Percentiles rank a stretch among this genome's conserved stretches.
These are phyloP conservation scores for Sporothrix protearum DNA, from an alignment of 2,329 filamentous ascomycete species.

Conservation along the genomic window DNA sequence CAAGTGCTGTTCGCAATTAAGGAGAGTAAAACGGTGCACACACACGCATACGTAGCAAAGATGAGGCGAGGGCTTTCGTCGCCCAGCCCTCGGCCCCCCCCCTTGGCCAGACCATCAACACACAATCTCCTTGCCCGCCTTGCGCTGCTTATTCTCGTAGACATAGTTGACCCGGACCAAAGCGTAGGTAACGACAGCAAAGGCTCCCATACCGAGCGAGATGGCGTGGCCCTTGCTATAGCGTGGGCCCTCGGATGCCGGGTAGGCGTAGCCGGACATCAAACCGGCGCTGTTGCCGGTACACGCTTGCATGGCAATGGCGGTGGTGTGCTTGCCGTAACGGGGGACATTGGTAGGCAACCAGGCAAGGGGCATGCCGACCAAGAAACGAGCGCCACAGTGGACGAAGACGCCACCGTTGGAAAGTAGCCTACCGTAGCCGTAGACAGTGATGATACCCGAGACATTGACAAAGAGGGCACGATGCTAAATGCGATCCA, in stretches of 20 bases:
- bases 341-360: slow-evolving; percentile 65
- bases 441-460: background rate
- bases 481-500: slow-evolving; percentile 63
- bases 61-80: background rate
- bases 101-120: background rate
- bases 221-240: slow-evolving; percentile 61
- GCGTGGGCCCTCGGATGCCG: slow-evolving; percentile 42
- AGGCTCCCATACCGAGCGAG: slow-evolving; percentile 55
- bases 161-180: slow-evolving; percentile 41
- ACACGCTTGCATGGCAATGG: slow-evolving; percentile 27
- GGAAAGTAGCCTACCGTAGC: background rate
- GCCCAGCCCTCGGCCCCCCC: background rate
- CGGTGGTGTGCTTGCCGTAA: slow-evolving; percentile 64
- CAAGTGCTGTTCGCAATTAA: background rate
- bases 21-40: background rate
- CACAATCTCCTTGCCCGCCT: background rate
- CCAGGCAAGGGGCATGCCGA: slow-evolving; percentile 58
- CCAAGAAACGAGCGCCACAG: slow-evolving; percentile 65
- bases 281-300: slow-evolving; percentile 26
- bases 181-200: slow-evolving; percentile 51
- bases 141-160: background rate
- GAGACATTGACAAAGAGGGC: slow-evolving; percentile 32
- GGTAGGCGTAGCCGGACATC: slow-evolving; percentile 22
- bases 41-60: background rate
- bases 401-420: slow-evolving; percentile 61